These are phyloP conservation scores for Pseudogymnoascus sp. DNA, from an alignment of 2,329 filamentous ascomycete species.

Conservation along the genomic window DNA sequence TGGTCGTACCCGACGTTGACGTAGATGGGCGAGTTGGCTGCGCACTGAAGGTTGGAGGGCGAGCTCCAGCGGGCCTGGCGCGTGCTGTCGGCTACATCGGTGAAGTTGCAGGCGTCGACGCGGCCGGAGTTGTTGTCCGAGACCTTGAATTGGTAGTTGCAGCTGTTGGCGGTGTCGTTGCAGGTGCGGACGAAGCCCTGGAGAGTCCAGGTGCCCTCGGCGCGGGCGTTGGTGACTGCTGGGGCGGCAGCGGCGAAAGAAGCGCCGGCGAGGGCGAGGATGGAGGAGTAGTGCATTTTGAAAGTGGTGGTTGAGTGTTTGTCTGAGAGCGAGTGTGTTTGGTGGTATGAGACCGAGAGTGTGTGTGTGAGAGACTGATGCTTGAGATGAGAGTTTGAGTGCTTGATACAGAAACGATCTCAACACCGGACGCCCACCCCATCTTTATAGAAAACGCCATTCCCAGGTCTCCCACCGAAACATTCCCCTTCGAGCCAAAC, in stretches of 20 bases:
- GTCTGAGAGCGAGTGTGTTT: neutral
- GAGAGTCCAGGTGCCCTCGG: constrained; percentile 5
- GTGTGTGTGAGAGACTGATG: neutral
- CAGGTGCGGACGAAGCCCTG: constrained; percentile 11
- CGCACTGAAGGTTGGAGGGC: neutral
- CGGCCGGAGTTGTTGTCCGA: neutral
- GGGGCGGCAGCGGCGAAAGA: constrained; percentile 3
- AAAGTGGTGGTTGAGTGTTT: neutral
- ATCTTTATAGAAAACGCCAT: neutral
- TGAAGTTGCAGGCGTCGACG: neutral
- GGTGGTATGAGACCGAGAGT: neutral
- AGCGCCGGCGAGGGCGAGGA: constrained; percentile 3
- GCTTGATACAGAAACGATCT: neutral
- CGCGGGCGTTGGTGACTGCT: neutral
- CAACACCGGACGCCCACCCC: neutral
- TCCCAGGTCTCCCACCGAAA: neutral
- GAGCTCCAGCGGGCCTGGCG: constrained; percentile 2
- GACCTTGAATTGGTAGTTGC: constrained; percentile 1
- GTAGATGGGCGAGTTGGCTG: neutral
- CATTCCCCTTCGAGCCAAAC: neutral
- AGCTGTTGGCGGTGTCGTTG: constrained; percentile 10
- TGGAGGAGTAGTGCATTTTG: constrained; percentile 4
- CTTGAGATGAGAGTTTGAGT: neutral
- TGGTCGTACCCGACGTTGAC: constrained; percentile 8
- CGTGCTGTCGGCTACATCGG: neutral